Evolutionary conservation across 208 protist genomes (phyloP).

Genomic region (Leishmania turanica): DNA sequence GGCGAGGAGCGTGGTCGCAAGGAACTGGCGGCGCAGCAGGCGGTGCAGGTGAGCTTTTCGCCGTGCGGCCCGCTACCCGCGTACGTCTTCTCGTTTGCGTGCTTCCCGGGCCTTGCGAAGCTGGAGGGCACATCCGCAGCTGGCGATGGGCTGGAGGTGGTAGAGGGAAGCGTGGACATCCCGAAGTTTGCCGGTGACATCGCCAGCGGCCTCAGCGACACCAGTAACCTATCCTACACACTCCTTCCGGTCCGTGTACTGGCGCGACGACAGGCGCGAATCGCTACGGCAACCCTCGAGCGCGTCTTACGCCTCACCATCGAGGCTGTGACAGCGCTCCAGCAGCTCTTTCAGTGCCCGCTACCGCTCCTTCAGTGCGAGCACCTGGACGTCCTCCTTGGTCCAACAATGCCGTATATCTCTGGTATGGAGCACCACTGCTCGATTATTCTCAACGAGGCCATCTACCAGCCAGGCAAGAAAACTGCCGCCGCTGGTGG

Average conservation of each 20-base stretch:
- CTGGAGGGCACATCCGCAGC: background rate
- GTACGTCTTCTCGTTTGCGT: slow-evolving; percentile 73
- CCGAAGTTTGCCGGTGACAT: background rate
- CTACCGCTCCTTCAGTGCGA: slow-evolving; percentile 54
- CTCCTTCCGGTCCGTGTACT: slow-evolving; percentile 26
- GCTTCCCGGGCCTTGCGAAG: slow-evolving; percentile 14
- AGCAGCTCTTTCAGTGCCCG: slow-evolving; percentile 68
- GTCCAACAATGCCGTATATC: slow-evolving; percentile 81
- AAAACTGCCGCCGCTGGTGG: background rate
- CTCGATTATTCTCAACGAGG: slow-evolving; percentile 82
- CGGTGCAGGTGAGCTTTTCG: slow-evolving; percentile 41
- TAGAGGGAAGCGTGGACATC: slow-evolving; percentile 7
- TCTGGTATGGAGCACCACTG: slow-evolving; percentile 91
- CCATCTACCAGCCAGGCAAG: slow-evolving; percentile 37
- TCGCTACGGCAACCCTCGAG: slow-evolving; percentile 27
- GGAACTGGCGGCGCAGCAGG: slow-evolving; percentile 22
- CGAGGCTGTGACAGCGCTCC: slow-evolving; percentile 45
- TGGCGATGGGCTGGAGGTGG: slow-evolving; percentile 1
- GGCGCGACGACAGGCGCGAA: slow-evolving; percentile 20
- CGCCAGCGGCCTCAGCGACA: background rate
- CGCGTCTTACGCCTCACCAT: slow-evolving; percentile 32
- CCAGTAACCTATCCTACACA: background rate
- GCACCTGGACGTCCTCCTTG: slow-evolving; percentile 57
- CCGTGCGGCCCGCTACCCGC: slow-evolving; percentile 64
- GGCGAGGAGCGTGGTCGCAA: slow-evolving; percentile 29